Evolutionary conservation across 75 land plant species (phyloP).

Genomic region (Cryptomeria japonica): DNA sequence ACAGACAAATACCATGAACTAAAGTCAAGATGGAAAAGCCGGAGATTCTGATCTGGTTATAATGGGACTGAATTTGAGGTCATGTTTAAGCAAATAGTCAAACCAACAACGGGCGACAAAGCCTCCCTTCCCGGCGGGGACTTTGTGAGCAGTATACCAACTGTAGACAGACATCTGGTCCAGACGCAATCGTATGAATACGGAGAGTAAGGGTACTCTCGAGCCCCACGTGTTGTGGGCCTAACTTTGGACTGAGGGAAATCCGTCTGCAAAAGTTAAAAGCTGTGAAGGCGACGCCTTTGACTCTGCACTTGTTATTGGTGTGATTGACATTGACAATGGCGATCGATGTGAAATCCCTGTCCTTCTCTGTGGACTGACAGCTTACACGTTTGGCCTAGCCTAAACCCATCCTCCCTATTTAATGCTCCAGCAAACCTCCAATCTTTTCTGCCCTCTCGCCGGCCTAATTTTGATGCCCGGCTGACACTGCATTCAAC

Average conservation of each 20-base stretch:
- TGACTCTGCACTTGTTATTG: background rate
- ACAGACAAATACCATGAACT: background rate
- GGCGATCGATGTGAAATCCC: background rate
- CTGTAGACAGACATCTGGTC: background rate
- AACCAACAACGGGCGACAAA: background rate
- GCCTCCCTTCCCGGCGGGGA: background rate
- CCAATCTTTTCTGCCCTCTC: too few relatives aligned
- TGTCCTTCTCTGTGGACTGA: background rate
- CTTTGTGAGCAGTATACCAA: background rate
- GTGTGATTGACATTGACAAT: background rate
- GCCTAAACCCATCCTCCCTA: background rate
- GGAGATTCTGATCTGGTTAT: background rate
- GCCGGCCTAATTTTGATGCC: too few relatives aligned
- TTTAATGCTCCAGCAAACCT: background rate
- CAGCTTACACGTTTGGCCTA: conserved; percentile 2
- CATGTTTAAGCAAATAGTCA: background rate
- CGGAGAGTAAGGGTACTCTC: background rate
- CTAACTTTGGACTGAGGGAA: background rate
- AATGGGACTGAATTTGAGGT: too few relatives aligned
- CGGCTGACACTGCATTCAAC: too few relatives aligned
- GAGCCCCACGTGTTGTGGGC: conserved; percentile 12
- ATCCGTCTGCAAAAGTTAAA: background rate
- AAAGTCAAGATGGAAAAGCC: background rate
- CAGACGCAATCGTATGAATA: background rate
- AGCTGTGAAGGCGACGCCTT: background rate